Percentiles rank a stretch among this genome's conserved stretches.
These are phyloP conservation scores for Penicillium desertorum DNA, from an alignment of 495 filamentous ascomycete species.

Conservation along the genomic window DNA sequence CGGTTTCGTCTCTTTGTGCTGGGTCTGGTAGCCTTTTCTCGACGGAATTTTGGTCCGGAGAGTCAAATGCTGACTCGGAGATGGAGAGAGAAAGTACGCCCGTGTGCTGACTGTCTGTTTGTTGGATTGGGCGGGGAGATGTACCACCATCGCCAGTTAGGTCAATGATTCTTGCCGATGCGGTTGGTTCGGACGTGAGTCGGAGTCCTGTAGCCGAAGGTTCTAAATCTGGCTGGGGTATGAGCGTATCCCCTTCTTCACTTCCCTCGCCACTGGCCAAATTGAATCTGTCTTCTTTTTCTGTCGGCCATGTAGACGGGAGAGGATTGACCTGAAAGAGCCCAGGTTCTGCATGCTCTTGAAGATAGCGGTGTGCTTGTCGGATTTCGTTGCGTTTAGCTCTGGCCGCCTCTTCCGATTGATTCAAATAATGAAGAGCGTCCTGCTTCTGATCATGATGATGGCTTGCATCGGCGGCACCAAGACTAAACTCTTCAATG, in stretches of 20 bases:
- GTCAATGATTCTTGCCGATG: background rate
- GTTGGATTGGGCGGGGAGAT: background rate
- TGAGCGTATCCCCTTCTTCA: slow-evolving; percentile 6
- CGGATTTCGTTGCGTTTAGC: slow-evolving; percentile 29
- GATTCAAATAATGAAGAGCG: background rate
- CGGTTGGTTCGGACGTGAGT: background rate
- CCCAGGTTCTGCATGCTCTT: slow-evolving; percentile 19
- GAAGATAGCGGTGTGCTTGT: slow-evolving; percentile 31
- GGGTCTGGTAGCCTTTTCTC: background rate
- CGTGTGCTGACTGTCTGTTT: slow-evolving; percentile 19
- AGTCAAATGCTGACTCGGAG: slow-evolving; percentile 23
- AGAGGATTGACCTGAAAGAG: slow-evolving; percentile 32
- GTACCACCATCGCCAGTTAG: background rate
- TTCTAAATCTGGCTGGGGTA: background rate
- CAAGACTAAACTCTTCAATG: slow-evolving; percentile 11
- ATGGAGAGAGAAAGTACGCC: slow-evolving; percentile 19
- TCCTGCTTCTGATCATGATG: slow-evolving; percentile 4
- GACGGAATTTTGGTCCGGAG: slow-evolving; percentile 12
- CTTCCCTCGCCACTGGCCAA: background rate
- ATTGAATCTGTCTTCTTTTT: slow-evolving; percentile 15
- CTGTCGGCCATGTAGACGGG: slow-evolving; percentile 32
- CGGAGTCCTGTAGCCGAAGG: background rate
- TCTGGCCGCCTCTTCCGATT: slow-evolving; percentile 8
- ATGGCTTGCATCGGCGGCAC: slow-evolving; percentile 5
- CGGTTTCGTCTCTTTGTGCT: background rate